Conservation (phyloP, 768 basidiomycete genomes). For the Auricularia auricula-judae region DNA sequence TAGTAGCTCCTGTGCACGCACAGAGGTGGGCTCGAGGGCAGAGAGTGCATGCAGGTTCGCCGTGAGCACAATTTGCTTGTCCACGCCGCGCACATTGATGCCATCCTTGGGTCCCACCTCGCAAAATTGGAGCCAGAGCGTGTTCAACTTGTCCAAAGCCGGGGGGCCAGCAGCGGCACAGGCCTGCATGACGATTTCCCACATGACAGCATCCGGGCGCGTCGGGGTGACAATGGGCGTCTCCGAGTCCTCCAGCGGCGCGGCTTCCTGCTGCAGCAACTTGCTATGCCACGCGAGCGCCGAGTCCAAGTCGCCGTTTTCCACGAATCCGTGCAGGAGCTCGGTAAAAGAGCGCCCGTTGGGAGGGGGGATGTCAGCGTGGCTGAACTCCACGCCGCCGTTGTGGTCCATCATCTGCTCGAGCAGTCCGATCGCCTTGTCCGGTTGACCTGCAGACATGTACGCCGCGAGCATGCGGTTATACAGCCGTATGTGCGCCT, state of each 20-base stretch:
- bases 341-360: conserved; percentile 51
- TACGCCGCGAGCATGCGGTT: conserved; percentile 70
- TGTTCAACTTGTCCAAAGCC: conserved; percentile 40
- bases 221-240: conserved; percentile 32
- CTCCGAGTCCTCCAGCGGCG: conserved; percentile 22
- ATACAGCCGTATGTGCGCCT: conserved; percentile 42
- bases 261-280: conserved; percentile 35
- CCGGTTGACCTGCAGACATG: conserved; percentile 51
- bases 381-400: conserved; percentile 19
- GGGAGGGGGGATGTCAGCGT: conserved; percentile 41
- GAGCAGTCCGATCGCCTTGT: conserved; percentile 52
- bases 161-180: conserved; percentile 35
- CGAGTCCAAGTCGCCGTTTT: conserved; percentile 45
- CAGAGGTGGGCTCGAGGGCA: not conserved
- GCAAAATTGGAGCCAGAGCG: conserved; percentile 34
- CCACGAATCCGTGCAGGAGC: conserved; percentile 57
- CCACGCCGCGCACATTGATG: conserved; percentile 23
- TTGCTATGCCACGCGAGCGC: conserved; percentile 66
- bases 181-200: conserved; percentile 47
- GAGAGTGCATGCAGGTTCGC: conserved; percentile 21
- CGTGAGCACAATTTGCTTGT: conserved; percentile 33
- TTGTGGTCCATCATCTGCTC: conserved; percentile 56
- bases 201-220: conserved; percentile 44
- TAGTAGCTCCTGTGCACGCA: conserved; percentile 9
- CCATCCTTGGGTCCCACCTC: conserved; percentile 24